Percentiles rank a stretch among this genome's conserved stretches.
These are phyloP conservation scores for Sarcodon sp. DNA, from an alignment of 768 basidiomycete species.

Conservation along the genomic window DNA sequence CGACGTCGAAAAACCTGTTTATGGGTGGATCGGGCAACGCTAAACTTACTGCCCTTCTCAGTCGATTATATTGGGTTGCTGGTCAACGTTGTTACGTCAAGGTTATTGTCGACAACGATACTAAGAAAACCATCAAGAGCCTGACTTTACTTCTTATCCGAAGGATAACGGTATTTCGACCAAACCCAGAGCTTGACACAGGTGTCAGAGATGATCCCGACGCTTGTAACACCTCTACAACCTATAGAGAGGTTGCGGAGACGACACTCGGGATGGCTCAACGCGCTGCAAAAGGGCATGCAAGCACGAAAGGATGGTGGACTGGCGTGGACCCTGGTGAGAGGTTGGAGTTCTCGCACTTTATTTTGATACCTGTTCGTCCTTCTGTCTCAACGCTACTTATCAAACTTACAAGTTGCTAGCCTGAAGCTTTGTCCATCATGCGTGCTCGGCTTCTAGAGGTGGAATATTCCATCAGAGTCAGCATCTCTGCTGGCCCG, in stretches of 20 bases:
- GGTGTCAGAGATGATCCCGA: slow-evolving; percentile 30
- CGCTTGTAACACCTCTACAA: slow-evolving; percentile 50
- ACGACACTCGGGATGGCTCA: slow-evolving; percentile 55
- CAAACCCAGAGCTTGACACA: slow-evolving; percentile 26
- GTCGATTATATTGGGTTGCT: slow-evolving; percentile 68
- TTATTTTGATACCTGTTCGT: slow-evolving; percentile 64
- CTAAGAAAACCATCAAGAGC: slow-evolving; percentile 52
- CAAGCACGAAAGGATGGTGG: slow-evolving; percentile 87
- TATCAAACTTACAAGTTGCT: neutral
- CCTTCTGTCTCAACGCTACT: neutral
- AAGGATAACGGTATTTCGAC: slow-evolving; percentile 53
- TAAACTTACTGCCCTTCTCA: slow-evolving; percentile 50
- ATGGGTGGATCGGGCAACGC: slow-evolving; percentile 49
- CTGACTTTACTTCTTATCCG: slow-evolving; percentile 52
- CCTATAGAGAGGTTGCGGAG: slow-evolving; percentile 51
- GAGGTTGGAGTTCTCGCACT: slow-evolving; percentile 50
- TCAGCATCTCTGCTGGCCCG: slow-evolving; percentile 46
- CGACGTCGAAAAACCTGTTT: slow-evolving; percentile 39
- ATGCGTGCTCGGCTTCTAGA: slow-evolving; percentile 60
- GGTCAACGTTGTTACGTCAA: slow-evolving; percentile 68
- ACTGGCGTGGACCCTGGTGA: slow-evolving; percentile 59
- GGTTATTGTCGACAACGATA: slow-evolving; percentile 53
- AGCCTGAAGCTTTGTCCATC: slow-evolving; percentile 65
- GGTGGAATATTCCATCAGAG: slow-evolving; percentile 59
- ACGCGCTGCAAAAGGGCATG: slow-evolving; percentile 48